phyloP scores from a whole-genome alignment of 345 rosid species.

The Syzygium aromaticum region DNA sequence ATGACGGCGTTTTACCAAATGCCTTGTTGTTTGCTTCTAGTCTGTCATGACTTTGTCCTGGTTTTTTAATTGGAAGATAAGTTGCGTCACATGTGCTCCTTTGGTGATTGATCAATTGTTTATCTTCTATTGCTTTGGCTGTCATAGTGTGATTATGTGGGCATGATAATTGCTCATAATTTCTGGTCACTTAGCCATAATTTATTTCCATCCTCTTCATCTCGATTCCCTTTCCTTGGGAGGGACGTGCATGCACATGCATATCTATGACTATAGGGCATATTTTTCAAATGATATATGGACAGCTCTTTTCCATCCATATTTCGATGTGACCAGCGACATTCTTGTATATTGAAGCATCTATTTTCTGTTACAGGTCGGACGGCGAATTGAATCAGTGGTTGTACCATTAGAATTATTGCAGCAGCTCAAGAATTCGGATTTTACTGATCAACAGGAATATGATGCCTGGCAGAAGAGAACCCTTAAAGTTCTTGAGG shows the following conservation, averaged over 20 bases:
- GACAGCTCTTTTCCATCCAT: neutral
- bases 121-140: neutral
- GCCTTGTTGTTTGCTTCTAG: neutral
- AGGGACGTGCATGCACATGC: neutral
- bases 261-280: neutral
- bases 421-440: slow-evolving; percentile 86
- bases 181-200: neutral
- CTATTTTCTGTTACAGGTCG: slow-evolving; percentile 42
- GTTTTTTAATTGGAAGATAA: neutral
- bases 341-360: neutral
- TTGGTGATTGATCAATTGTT: neutral
- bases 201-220: neutral
- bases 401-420: slow-evolving; percentile 87
- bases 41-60: slow-evolving; percentile 1
- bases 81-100: neutral
- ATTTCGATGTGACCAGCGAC: neutral
- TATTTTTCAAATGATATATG: neutral
- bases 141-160: neutral
- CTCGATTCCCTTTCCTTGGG: neutral
- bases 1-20: neutral
- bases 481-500: slow-evolving; percentile 77
- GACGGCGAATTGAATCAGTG: slow-evolving; percentile 75
- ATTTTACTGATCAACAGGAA: slow-evolving; percentile 83
- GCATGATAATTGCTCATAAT: neutral
- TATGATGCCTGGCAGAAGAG: slow-evolving; percentile 86